Percentiles rank a stretch among this genome's conserved stretches.
These are phyloP conservation scores for Cryptococcus hybrid DNA, from an alignment of 1,284 basidiomycete species.

Conservation along the genomic window DNA sequence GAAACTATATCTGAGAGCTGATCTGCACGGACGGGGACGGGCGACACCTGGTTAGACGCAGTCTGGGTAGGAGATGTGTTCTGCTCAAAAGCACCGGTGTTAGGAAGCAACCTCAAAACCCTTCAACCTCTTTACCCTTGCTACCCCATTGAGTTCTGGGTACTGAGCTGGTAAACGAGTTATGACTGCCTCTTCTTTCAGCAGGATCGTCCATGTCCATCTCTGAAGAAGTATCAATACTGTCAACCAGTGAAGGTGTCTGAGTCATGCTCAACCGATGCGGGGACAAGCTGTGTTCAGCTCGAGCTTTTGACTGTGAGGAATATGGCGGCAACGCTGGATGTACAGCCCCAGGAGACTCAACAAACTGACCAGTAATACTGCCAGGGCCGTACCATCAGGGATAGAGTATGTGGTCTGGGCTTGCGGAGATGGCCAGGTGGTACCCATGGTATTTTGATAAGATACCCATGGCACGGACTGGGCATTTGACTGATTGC, in stretches of 20 bases:
- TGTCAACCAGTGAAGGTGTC: conserved; percentile 35
- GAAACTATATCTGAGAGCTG: neutral
- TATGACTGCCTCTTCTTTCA: conserved; percentile 10
- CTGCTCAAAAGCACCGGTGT: neutral
- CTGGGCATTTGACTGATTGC: neutral
- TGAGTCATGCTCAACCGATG: conserved; percentile 12
- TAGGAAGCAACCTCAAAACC: neutral
- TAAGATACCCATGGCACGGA: conserved; percentile 3
- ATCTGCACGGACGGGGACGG: neutral
- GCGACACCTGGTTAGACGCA: conserved; percentile 5
- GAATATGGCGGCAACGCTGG: neutral
- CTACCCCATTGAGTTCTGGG: neutral
- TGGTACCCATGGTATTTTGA: neutral
- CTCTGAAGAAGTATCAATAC: conserved; percentile 31
- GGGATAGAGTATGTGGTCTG: neutral
- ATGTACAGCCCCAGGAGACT: neutral
- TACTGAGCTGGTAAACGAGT: neutral
- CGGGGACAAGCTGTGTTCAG: conserved; percentile 8
- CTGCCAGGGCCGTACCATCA: conserved; percentile 5
- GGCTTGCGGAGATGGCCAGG: neutral
- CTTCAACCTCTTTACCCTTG: conserved; percentile 2
- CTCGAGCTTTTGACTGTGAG: neutral
- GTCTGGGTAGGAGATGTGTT: conserved; percentile 2
- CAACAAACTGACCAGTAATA: conserved; percentile 10
- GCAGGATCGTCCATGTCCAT: conserved; percentile 28